These are phyloP conservation scores for Dactylellina sp. DNA, from an alignment of 2,329 filamentous ascomycete species.

Conservation along the genomic window DNA sequence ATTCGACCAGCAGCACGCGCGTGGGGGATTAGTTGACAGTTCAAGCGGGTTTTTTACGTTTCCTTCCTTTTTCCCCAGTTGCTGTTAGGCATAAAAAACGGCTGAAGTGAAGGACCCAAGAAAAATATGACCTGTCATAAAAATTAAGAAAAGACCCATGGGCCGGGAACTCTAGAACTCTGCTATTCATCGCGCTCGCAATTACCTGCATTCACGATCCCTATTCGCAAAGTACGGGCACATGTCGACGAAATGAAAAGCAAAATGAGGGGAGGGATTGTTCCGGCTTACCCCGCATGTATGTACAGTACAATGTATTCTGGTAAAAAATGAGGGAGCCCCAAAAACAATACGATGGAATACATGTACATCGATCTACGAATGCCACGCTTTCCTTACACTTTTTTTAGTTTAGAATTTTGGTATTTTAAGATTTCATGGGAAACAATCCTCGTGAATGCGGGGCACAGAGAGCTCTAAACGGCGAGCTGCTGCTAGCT, in stretches of 20 bases:
- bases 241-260: background rate
- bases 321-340: background rate
- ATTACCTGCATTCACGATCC: background rate
- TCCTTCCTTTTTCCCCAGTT: background rate
- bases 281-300: conserved; percentile 45
- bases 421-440: background rate
- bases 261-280: background rate
- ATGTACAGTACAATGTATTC: background rate
- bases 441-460: conserved; percentile 6
- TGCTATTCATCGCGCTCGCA: background rate
- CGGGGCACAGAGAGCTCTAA: conserved; percentile 20
- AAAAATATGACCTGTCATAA: conserved; percentile 54
- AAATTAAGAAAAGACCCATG: too few relatives aligned
- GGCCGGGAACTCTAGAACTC: too few relatives aligned
- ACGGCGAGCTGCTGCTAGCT: too few relatives aligned
- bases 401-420: background rate
- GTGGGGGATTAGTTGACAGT: conserved; percentile 9
- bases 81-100: conserved; percentile 1
- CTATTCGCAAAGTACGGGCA: conserved; percentile 13
- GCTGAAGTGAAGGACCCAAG: background rate
- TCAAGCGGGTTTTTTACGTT: too few relatives aligned
- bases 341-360: background rate
- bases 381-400: too few relatives aligned
- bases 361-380: too few relatives aligned
- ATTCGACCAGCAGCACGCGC: background rate